Conservation (phyloP, 768 basidiomycete species). For the Tubosaeta sp. region DNA sequence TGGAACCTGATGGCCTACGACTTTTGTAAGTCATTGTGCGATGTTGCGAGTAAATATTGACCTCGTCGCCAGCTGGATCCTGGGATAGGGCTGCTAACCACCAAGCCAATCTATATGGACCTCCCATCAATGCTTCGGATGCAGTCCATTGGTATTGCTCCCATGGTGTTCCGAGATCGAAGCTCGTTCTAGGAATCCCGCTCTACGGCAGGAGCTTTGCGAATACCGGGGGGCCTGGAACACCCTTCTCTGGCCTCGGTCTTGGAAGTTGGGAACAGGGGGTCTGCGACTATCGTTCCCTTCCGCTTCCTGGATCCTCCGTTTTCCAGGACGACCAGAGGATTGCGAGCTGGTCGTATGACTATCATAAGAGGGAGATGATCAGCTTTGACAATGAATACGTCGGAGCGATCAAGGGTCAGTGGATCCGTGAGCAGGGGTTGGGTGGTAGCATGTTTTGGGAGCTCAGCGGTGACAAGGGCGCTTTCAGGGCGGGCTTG, state of each 20-base stretch:
- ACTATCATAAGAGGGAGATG: conserved; percentile 71
- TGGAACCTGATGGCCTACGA: conserved; percentile 99
- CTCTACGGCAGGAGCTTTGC: conserved; percentile 91
- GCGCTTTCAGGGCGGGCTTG: conserved; percentile 60
- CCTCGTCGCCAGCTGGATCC: conserved; percentile 54
- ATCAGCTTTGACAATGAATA: conserved; percentile 75
- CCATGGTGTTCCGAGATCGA: conserved; percentile 69
- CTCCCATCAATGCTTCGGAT: conserved; percentile 55
- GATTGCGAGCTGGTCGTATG: conserved; percentile 82
- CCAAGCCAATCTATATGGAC: conserved; percentile 82
- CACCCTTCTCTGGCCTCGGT: conserved; percentile 76
- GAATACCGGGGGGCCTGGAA: conserved; percentile 78
- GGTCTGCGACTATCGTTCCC: conserved; percentile 88
- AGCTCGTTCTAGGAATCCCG: conserved; percentile 88
- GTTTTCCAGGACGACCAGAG: conserved; percentile 60
- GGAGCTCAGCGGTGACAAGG: conserved; percentile 90
- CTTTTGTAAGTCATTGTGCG: conserved; percentile 48
- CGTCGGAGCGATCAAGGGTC: conserved; percentile 68
- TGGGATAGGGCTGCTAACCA: conserved; percentile 72
- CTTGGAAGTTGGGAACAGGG: conserved; percentile 88
- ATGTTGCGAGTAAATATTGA: conserved; percentile 8
- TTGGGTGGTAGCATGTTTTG: conserved; percentile 94
- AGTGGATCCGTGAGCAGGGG: conserved; percentile 70
- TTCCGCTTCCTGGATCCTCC: conserved; percentile 73
- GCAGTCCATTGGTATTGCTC: conserved; percentile 67